Conservation (phyloP, 2,329 filamentous ascomycete genomes). For the Monosporascus sp. region DNA sequence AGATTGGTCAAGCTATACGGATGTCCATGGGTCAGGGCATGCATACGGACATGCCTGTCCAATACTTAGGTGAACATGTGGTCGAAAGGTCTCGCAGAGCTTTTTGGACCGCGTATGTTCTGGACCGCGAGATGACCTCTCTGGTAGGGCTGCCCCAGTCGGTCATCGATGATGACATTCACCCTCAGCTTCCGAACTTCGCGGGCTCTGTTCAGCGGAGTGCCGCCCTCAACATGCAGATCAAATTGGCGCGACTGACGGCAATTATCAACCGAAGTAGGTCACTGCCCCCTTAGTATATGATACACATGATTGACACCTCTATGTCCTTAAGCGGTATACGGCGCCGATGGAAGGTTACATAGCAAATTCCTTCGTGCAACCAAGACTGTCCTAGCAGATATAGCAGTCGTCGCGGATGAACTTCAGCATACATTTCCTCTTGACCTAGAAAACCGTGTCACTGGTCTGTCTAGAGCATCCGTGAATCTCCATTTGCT, state of each 20-base stretch:
- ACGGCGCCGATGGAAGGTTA: conserved; percentile 24
- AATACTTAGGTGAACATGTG: conserved; percentile 33
- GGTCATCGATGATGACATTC: conserved; percentile 46
- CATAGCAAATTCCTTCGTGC: conserved; percentile 27
- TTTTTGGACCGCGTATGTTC: conserved; percentile 51
- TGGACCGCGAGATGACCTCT: conserved; percentile 50
- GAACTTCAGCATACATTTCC: conserved; percentile 27
- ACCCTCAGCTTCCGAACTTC: conserved; percentile 32
- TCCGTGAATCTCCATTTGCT: conserved; percentile 28
- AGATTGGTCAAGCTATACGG: conserved; percentile 48
- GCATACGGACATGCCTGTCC: conserved; percentile 45
- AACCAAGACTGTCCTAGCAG: conserved; percentile 25
- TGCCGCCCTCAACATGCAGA: conserved; percentile 28
- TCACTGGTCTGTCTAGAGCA: conserved; percentile 23
- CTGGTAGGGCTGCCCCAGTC: conserved; percentile 48
- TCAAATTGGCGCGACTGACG: conserved; percentile 25
- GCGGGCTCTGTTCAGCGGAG: conserved; percentile 20
- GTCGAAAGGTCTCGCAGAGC: conserved; percentile 43
- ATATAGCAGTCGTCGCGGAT: conserved; percentile 24
- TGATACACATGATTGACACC: neutral
- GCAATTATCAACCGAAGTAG: conserved; percentile 27
- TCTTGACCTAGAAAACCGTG: conserved; percentile 19
- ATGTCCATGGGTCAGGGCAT: conserved; percentile 45
- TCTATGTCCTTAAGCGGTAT: conserved; percentile 18
- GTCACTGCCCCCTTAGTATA: neutral